Base-by-base conservation (phyloP, 2,329 filamentous ascomycete genomes). In the Pseudofabraea citricarpa region DNA sequence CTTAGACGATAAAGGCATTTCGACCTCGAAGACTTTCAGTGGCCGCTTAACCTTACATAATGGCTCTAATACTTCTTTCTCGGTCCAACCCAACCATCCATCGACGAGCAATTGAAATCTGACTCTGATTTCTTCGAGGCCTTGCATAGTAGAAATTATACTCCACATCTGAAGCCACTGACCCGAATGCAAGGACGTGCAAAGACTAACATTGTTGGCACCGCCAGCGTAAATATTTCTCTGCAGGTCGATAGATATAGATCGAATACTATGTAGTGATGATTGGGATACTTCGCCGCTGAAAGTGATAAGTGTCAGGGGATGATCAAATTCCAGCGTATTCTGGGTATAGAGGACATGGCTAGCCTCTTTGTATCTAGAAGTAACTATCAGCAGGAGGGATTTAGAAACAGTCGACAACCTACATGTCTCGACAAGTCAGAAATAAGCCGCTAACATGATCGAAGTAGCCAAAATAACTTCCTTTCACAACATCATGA, bases 121-220 rank as follows among this genome's bases (percentile, higher is more conserved):
- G 22, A 48, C 45, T 36, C 39, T 48, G 24, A 45, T 35, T 31
- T 42, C 24, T 40, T 48, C 41, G 6, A 48, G 33, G 5, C 45
- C 42, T 22, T 40, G 19, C 45, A 48, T 48, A 12, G 19, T 19
- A 12, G 41, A 29, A 38, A 48, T 42, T 19, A 36, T 20, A 4
- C 35, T 21, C 45, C 45, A 48, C 38, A 44, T 44, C 16, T 42
- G 22, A 6, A 32, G 21, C 45, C 45, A 48, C n/a, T 42, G 39
- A 18, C 33, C 16, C 10, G 39, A 27, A 20, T 32, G 39, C 12
- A 41, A 41, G 2, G 39, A 41, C 10, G 39, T 32, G 39, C 39
- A 41, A 27, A 41, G 27, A 27, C 39, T 36, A n/a, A 36, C 18
- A 23, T 36, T 42, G n/a, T 42, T 19, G 29, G 40, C 13, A 26